Evolutionary conservation across 2,329 filamentous ascomycete species (phyloP).

Genomic region (Sporothrix luriei): DNA sequence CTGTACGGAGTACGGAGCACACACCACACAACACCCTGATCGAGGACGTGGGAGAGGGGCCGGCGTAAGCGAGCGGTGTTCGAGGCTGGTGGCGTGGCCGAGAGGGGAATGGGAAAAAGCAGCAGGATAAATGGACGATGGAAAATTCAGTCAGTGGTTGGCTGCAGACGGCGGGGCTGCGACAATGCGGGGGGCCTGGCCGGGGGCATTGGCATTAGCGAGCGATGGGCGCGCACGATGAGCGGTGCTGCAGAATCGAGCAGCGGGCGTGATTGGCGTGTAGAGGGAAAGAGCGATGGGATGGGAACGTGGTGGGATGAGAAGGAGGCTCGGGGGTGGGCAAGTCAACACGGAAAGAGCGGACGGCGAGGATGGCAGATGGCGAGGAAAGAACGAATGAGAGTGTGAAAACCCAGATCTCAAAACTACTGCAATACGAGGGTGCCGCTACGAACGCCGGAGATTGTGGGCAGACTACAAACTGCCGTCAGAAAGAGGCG

Average conservation of each 20-base stretch:
- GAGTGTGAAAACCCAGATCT: neutral
- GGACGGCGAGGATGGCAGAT: neutral
- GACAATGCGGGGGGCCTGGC: conserved; percentile 29
- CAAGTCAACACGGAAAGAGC: neutral
- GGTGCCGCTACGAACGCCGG: conserved; percentile 9
- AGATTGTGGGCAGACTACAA: neutral
- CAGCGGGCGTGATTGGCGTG: conserved; percentile 6
- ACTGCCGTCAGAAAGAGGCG: conserved; percentile 10
- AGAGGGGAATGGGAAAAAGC: conserved; percentile 6
- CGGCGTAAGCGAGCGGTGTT: conserved; percentile 6
- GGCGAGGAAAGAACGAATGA: neutral
- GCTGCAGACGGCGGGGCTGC: conserved; percentile 32
- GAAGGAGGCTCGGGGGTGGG: neutral
- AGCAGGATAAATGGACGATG: neutral
- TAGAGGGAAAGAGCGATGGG: neutral
- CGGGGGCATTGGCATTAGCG: conserved; percentile 7
- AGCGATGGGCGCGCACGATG: neutral
- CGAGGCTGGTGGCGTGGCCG: conserved; percentile 3
- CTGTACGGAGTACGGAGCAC: too few species aligned
- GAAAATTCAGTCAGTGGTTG: conserved; percentile 26
- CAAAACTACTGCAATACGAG: conserved; percentile 18
- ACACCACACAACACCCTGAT: neutral
- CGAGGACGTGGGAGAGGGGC: conserved; percentile 9
- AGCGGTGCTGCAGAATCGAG: conserved; percentile 19
- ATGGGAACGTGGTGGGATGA: neutral